Percentiles rank a stretch among this genome's conserved stretches.
Conservation (phyloP, 805 yeast species). For the Saccharomycopsis sp. region DNA sequence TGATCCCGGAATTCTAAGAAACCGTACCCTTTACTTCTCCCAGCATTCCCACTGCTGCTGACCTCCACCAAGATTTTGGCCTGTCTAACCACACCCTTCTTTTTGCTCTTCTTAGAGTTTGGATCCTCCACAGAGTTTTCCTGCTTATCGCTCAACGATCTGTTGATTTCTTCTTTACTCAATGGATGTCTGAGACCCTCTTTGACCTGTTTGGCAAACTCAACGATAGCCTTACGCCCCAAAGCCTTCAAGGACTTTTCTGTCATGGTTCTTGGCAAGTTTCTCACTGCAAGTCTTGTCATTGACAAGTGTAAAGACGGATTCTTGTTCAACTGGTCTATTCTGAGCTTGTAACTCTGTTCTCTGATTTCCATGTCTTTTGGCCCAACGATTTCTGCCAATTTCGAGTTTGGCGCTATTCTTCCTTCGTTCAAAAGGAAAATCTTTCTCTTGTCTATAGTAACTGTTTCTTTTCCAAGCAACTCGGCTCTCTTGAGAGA, state of each 20-base stretch:
- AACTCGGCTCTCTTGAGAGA: conserved; percentile 65
- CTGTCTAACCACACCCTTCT: conserved; percentile 87
- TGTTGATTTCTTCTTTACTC: conserved; percentile 77
- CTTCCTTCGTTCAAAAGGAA: conserved; percentile 92
- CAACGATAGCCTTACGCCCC: conserved; percentile 91
- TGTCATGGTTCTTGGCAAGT: conserved; percentile 87
- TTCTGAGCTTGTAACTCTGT: conserved; percentile 77
- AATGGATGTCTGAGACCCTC: conserved; percentile 71
- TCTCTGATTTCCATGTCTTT: conserved; percentile 84
- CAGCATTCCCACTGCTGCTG: conserved; percentile 78
- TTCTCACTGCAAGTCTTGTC: conserved; percentile 91
- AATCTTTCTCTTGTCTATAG: conserved; percentile 73
- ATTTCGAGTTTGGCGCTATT: conserved; percentile 69
- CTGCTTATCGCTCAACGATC: conserved; percentile 65
- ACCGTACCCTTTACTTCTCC: conserved; percentile 96
- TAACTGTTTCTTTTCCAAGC: conserved; percentile 69
- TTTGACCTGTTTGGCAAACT: conserved; percentile 85
- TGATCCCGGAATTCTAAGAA: conserved; percentile 91
- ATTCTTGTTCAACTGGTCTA: conserved; percentile 83
- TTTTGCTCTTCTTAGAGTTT: conserved; percentile 56
- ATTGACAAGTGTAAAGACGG: conserved; percentile 89
- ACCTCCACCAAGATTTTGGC: conserved; percentile 90
- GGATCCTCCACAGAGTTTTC: conserved; percentile 35
- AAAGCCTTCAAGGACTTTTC: conserved; percentile 83
- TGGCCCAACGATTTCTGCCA: conserved; percentile 60